Evolutionary conservation across 169 alveolate genomes (phyloP).

Genomic region (Cryptosporidium baileyi): DNA sequence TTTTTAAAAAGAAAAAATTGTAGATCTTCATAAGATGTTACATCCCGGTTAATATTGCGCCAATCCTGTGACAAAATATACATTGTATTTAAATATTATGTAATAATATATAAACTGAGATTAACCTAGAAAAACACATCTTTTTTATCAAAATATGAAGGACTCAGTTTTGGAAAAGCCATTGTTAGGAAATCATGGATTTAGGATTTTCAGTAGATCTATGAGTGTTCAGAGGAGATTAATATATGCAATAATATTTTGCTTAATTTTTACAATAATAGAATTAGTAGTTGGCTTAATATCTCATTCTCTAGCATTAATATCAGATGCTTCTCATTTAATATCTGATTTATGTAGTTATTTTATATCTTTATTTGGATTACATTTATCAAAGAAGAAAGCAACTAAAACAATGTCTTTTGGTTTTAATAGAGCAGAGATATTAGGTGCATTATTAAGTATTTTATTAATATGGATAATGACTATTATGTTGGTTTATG

Average conservation of each 20-base stretch:
- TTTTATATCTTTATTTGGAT: slow-evolving; percentile 86
- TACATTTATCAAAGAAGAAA: slow-evolving; percentile 84
- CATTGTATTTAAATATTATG: too few species aligned
- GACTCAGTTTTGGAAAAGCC: slow-evolving; percentile 33
- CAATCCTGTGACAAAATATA: too few species aligned
- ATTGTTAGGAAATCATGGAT: background rate
- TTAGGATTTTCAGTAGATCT: background rate
- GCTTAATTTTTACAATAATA: slow-evolving; percentile 79
- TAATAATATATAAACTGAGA: too few species aligned
- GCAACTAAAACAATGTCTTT: slow-evolving; percentile 88
- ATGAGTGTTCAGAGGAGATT: slow-evolving; percentile 42
- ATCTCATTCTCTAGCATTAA: slow-evolving; percentile 87
- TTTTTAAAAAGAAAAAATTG: too few species aligned
- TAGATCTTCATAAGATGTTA: too few species aligned
- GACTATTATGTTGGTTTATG: slow-evolving; percentile 88
- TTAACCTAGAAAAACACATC: too few species aligned
- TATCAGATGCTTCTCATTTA: slow-evolving; percentile 96
- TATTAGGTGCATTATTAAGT: slow-evolving; percentile 92
- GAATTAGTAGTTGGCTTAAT: slow-evolving; percentile 87
- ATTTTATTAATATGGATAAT: slow-evolving; percentile 92
- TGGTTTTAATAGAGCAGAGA: slow-evolving; percentile 95
- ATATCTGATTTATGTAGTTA: slow-evolving; percentile 93
- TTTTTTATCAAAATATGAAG: too few species aligned
- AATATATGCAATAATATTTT: slow-evolving; percentile 72
- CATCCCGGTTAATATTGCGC: too few species aligned